A percentile compares a stretch with the other conserved stretches of the same genome.
These are phyloP conservation scores for Pseudogymnoascus destructans DNA, from an alignment of 2,329 filamentous ascomycete genomes.

Conservation along the genomic window DNA sequence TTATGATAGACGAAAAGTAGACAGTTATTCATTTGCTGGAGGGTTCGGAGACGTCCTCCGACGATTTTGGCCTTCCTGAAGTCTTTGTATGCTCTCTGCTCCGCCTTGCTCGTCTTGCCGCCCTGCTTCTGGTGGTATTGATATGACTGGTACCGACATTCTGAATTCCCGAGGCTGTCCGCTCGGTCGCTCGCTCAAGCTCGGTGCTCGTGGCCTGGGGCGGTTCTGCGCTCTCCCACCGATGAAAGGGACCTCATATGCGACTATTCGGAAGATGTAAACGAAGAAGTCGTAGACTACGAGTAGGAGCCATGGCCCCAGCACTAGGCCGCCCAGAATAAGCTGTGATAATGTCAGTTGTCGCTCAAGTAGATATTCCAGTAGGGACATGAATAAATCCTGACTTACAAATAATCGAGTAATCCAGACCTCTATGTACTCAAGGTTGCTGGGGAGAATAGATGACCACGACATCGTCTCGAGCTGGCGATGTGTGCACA, in stretches of 20 bases:
- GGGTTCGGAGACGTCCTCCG: background rate
- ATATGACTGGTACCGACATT: constrained; percentile 17
- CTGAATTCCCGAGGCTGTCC: constrained; percentile 29
- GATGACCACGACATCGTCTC: constrained; percentile 51
- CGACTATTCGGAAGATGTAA: constrained; percentile 44
- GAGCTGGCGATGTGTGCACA: background rate
- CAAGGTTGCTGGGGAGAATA: constrained; percentile 45
- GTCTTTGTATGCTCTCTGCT: constrained; percentile 4
- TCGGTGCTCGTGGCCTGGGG: constrained; percentile 47
- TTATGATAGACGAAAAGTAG: constrained; percentile 4
- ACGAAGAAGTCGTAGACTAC: constrained; percentile 51
- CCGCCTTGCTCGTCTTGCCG: constrained; percentile 6
- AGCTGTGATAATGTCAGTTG: constrained; percentile 33
- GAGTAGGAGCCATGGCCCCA: constrained; percentile 49
- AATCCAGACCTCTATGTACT: constrained; percentile 47
- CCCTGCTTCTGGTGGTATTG: constrained; percentile 9
- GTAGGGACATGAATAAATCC: constrained; percentile 11
- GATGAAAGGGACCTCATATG: constrained; percentile 45
- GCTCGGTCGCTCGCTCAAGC: constrained; percentile 42
- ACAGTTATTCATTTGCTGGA: background rate
- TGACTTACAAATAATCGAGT: constrained; percentile 46
- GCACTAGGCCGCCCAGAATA: constrained; percentile 43
- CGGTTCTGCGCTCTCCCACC: constrained; percentile 48
- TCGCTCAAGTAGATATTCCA: background rate
- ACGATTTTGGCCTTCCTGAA: background rate